Conservation (phyloP, 2,329 filamentous ascomycete species). For the Nannizzia gypsea region DNA sequence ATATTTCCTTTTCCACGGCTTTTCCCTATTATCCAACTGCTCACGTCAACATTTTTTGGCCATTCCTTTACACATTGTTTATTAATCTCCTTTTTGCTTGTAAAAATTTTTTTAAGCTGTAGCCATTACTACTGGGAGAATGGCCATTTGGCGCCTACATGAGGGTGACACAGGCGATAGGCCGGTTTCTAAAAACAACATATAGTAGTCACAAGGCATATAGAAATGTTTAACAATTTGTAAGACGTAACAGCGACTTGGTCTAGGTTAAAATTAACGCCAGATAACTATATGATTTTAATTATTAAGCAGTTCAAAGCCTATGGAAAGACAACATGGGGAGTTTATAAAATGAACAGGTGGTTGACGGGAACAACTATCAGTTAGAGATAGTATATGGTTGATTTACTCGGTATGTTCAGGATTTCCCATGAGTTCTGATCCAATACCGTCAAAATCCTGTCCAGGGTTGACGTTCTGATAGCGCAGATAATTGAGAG, state of each 20-base stretch:
- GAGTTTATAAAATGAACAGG: too few species aligned
- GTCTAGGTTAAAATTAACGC: too few species aligned
- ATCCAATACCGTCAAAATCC: conserved; percentile 40
- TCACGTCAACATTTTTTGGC: background rate
- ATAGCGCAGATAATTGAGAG: conserved; percentile 37
- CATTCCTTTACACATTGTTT: background rate
- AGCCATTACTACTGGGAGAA: background rate
- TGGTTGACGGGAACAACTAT: too few species aligned
- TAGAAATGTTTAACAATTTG: too few species aligned
- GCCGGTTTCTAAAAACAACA: background rate
- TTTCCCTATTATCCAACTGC: background rate
- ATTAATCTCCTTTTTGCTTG: background rate
- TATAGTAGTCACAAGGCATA: too few species aligned
- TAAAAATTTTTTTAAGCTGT: background rate
- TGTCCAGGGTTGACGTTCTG: conserved; percentile 39
- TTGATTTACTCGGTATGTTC: background rate
- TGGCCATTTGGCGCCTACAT: background rate
- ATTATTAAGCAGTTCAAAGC: too few species aligned
- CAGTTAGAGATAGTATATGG: background rate
- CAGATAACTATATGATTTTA: too few species aligned
- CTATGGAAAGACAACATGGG: too few species aligned
- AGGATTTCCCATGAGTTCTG: conserved; percentile 2
- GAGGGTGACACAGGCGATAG: background rate
- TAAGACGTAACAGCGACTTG: too few species aligned
- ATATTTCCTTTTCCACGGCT: background rate